Evolutionary conservation across 2,329 filamentous ascomycete species (phyloP).

Genomic region (Pestalotiopsis sp.): DNA sequence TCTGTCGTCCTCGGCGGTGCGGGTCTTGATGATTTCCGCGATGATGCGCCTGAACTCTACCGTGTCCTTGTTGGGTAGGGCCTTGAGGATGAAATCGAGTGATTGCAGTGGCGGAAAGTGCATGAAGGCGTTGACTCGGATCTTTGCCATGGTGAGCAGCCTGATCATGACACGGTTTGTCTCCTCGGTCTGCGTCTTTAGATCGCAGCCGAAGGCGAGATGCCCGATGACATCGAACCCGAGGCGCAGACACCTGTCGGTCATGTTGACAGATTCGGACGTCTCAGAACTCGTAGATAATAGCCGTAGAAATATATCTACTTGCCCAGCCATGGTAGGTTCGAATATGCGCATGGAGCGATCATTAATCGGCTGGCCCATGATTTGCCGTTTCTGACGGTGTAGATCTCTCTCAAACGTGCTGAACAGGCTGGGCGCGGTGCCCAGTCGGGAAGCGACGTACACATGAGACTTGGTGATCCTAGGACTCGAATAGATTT

Average conservation of each 20-base stretch:
- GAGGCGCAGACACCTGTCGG: slow-evolving; percentile 14
- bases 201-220: slow-evolving; percentile 21
- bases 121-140: slow-evolving; percentile 4
- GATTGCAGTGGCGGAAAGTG: slow-evolving; percentile 5
- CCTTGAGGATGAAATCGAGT: slow-evolving; percentile 1
- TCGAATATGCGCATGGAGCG: slow-evolving; percentile 10
- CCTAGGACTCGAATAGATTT: slow-evolving; percentile 21
- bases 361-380: slow-evolving; percentile 7
- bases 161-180: slow-evolving; percentile 13
- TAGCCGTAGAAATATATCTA: slow-evolving; percentile 5
- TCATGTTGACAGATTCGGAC: slow-evolving; percentile 19
- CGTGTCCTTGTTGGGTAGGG: not conserved
- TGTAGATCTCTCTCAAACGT: slow-evolving; percentile 9
- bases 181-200: slow-evolving; percentile 21
- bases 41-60: slow-evolving; percentile 12
- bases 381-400: slow-evolving; percentile 6
- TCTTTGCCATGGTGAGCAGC: not conserved
- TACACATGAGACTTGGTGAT: slow-evolving; percentile 21
- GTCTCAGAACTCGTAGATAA: slow-evolving; percentile 7
- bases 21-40: slow-evolving; percentile 20
- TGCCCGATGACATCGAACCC: slow-evolving; percentile 20
- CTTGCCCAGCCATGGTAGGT: slow-evolving; percentile 1
- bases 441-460: slow-evolving; percentile 14
- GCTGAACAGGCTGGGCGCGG: slow-evolving; percentile 15
- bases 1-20: slow-evolving; percentile 14